phyloP scores from a whole-genome alignment of 768 basidiomycete species.

The Tulasnella sp. region DNA sequence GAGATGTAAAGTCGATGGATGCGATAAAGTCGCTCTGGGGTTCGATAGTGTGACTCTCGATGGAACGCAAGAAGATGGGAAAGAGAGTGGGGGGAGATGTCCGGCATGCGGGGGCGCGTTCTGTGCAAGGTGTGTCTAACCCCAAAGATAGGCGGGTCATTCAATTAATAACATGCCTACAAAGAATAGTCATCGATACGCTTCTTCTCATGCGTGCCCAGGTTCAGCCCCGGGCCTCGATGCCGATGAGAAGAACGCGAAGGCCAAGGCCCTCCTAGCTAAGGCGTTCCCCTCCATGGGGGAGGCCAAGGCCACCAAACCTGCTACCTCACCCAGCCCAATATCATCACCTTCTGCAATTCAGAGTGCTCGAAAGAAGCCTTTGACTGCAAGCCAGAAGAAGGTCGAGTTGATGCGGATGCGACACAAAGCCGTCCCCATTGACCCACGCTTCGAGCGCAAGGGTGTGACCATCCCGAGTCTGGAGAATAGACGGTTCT shows the following conservation, averaged over 20 bases:
- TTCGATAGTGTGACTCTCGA: slow-evolving; percentile 24
- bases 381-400: slow-evolving; percentile 45
- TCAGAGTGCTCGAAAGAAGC: slow-evolving; percentile 25
- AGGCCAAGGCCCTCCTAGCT: slow-evolving; percentile 43
- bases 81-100: slow-evolving; percentile 35
- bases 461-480: slow-evolving; percentile 41
- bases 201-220: slow-evolving; percentile 48
- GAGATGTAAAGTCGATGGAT: slow-evolving; percentile 43
- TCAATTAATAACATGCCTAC: too few species aligned
- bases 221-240: slow-evolving; percentile 20
- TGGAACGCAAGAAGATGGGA: slow-evolving; percentile 17
- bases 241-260: slow-evolving; percentile 31
- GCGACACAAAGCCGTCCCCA: slow-evolving; percentile 55
- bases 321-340: neutral
- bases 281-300: slow-evolving; percentile 37
- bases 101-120: slow-evolving; percentile 44
- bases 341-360: neutral
- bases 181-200: slow-evolving; percentile 62
- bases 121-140: slow-evolving; percentile 46
- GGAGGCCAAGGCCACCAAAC: neutral
- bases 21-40: slow-evolving; percentile 46
- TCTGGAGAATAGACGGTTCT: slow-evolving; percentile 47
- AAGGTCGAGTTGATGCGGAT: slow-evolving; percentile 64
- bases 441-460: slow-evolving; percentile 31
- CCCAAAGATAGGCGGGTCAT: too few species aligned